Evolutionary conservation across 768 basidiomycete species (phyloP), one percentile per base, ranked within the genome.

Genomic region (Rhizopogon vesiculosus): DNA sequence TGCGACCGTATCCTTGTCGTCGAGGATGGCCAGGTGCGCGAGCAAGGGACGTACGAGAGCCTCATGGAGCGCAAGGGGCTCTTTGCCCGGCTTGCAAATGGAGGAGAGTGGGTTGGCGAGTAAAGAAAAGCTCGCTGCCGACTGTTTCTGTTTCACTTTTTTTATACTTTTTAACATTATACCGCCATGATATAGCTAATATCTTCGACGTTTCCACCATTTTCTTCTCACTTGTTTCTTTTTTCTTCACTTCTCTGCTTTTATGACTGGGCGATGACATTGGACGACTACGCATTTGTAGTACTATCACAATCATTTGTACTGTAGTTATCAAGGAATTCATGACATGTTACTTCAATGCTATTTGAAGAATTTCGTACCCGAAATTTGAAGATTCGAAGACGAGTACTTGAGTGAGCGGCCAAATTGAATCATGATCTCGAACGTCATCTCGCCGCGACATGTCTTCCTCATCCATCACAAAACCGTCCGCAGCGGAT

Each of bases 1-100:
- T 98, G 96, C 71, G 93, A 98, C 69, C 79, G 92, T 35, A 84
- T 98, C 35, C 61, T 97, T 18, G 87, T 96, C 42, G 69, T 98
- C 5, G 77, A 85, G 16, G 84, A 85, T n/a, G 96, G 95, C 1
- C 69, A 69, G 56, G 77, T 95, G 19, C 86, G 76, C 18, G 94
- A 97, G 72, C 72, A 92, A 62, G 93, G 93, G 39, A 76, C 77
- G 40, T 96, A 84, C 66, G 84, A 89, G 13, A 74, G 81, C 59
- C 77, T 95, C 56, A 76, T 93, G 71, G 76, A 77, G 62, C 76
- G 71, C 58, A 79, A 77, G 53, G 91, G 91, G 2, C 71, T 86
- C 28, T 93, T 96, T 75, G 83, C 87, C 35, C 78, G 80, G 55
- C 78, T 96, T 57, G 90, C 91, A 39, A 80, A 77, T 59, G 89